Base-by-base conservation (phyloP, 2,329 filamentous ascomycete genomes). In the Diaporthe ilicicola region DNA sequence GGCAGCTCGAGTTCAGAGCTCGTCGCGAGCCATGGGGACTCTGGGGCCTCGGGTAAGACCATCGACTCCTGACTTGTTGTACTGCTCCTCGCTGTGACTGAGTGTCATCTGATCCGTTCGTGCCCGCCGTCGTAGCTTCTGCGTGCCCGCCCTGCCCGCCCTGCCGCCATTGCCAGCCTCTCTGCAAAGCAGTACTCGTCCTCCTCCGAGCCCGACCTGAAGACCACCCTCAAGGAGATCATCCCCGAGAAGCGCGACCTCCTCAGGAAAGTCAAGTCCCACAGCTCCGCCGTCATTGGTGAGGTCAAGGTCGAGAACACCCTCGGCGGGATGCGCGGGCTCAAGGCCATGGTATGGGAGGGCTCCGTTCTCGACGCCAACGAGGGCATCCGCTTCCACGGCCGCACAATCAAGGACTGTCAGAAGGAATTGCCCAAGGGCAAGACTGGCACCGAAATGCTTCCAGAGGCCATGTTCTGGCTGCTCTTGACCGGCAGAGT, bases 401-500 rank as follows among this genome's bases (percentile, higher is more conserved):
- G 96, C 80, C 93, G 92, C 78, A 98, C 95, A 74, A 99, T 99
- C 87, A 97, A 97, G 85, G 95, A 99, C 80, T 99, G 96, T 86
- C 96, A 98, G 81, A 90, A 91, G 76, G 92, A 94, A 82, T 90
- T 98, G 19, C 95, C 96, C 80, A 98, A 98, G 87, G 96, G 95
- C 76, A 94, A 89, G 72, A 90, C 93, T 3, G 94, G 95, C 77
- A 97, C 94, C 7, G 95, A 98, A 85, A 99, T 98, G 96, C 89
- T 98, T 15, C 96, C 96, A 59, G 96, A 99, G 84, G 91, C 95
- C 82, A 99, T 99, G 96, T 99, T 99, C 88, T 99, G 96, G 96
- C 90, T 98, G 51, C 90, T 99, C 64, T 87, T 99, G 76, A 99
- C 96, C 12, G 96, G 96, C 72, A 89, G 97, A 82, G 93, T 98